Conservation (phyloP, 768 basidiomycete genomes). For the Leccinum aurantiacum region DNA sequence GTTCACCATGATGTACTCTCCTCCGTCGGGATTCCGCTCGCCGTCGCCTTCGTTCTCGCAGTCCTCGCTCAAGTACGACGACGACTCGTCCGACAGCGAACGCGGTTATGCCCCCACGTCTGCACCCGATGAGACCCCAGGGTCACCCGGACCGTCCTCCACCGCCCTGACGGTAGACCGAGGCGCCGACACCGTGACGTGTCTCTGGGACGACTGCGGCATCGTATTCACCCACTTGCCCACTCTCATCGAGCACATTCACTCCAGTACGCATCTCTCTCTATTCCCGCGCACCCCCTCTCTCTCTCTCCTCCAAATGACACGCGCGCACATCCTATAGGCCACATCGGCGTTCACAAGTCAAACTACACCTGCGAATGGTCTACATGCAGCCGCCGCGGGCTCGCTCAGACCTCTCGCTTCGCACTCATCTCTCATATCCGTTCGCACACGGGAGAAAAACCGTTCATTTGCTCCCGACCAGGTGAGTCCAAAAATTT, state of each 20-base stretch:
- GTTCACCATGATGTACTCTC: constrained; percentile 31
- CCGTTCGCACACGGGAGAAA: constrained; percentile 92
- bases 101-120: constrained; percentile 10
- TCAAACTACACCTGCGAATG: constrained; percentile 90
- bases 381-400: constrained; percentile 75
- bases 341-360: constrained; percentile 81
- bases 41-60: constrained; percentile 42
- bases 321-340: constrained; percentile 36
- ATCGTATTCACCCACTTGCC: constrained; percentile 69
- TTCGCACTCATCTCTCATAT: constrained; percentile 91
- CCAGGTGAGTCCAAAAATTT: constrained; percentile 57
- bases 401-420: constrained; percentile 81
- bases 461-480: constrained; percentile 80
- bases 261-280: constrained; percentile 55
- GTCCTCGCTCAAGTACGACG: constrained; percentile 29
- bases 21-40: constrained; percentile 40
- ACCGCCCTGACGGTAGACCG: constrained; percentile 20
- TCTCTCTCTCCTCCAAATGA: neutral
- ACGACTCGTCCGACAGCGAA: constrained; percentile 30
- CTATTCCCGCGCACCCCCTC: too few species aligned
- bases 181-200: constrained; percentile 61
- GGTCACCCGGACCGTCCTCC: constrained; percentile 25
- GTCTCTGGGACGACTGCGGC: constrained; percentile 84
- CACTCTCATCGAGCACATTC: constrained; percentile 80
- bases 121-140: constrained; percentile 17